Evolutionary conservation across 345 rosid species (phyloP), one percentile per base, ranked within the genome.

Genomic region (Heritiera littoralis): DNA sequence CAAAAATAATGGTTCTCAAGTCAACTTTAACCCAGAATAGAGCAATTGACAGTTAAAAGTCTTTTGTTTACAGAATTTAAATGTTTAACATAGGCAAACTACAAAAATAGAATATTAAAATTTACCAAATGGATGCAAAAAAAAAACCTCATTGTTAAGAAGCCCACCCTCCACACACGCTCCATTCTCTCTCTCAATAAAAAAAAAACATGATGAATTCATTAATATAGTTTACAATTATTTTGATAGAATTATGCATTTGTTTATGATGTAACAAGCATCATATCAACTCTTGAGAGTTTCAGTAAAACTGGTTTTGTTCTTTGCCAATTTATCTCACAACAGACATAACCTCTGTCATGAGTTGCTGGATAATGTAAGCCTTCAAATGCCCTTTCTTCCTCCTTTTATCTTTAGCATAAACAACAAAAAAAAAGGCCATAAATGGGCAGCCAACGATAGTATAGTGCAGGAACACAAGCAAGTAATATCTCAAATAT

Each of bases 131-230:
- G 28, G 32, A 54, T 52, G 64, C 64, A 54, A 2, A 18, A 55
- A 43, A 51, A 73, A 18, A n/a, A n/a, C 32, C 52, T n/a, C n/a
- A 74, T 51, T 30, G 12, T 48, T 56, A 46, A 69, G 74, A 68
- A 3, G 9, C 52, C 51, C 46, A n/a, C n/a, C n/a, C n/a, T n/a
- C n/a, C n/a, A n/a, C n/a, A n/a, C n/a, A n/a, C n/a, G n/a, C n/a
- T n/a, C n/a, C n/a, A n/a, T n/a, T n/a, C n/a, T n/a, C n/a, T n/a
- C n/a, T n/a, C n/a, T n/a, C n/a, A n/a, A n/a, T n/a, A n/a, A n/a
- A n/a, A 38, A 43, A 17, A 15, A n/a, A 54, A n/a, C 18, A 54
- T 1, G 20, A 45, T 43, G 72, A 23, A 43, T 67, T 43, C 48
- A 10, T 43, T 12, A 67, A n/a, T n/a, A 11, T 7, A 18, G n/a